Evolutionary conservation across 371 early-diverging fungal species (phyloP).

Genomic region (Mortierella polycephala): DNA sequence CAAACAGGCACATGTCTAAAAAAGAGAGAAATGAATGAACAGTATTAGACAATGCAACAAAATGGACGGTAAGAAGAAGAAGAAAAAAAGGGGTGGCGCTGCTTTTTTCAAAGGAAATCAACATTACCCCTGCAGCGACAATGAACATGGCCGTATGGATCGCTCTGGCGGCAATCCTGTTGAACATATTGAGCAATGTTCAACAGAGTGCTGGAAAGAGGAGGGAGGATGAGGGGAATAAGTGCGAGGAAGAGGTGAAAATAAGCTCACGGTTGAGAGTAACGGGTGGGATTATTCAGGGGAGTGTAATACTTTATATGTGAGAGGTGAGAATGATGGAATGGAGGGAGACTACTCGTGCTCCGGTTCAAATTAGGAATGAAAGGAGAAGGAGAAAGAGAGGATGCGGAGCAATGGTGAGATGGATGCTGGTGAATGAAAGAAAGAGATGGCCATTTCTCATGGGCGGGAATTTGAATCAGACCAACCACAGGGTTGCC

Average conservation of each 20-base stretch:
- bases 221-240: background rate
- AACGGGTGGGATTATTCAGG: no score
- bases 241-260: background rate
- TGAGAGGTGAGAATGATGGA: no score
- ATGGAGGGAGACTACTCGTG: no score
- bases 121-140: slow-evolving; percentile 34
- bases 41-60: background rate
- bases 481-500: no score
- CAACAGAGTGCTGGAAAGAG: background rate
- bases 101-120: background rate
- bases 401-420: no score
- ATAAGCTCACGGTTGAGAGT: no score
- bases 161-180: slow-evolving; percentile 24
- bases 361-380: no score
- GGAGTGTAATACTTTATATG: no score
- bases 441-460: no score
- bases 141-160: slow-evolving; percentile 39
- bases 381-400: no score
- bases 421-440: no score
- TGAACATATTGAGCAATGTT: slow-evolving; percentile 19
- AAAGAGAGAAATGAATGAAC: background rate
- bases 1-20: slow-evolving; percentile 34
- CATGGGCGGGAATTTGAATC: no score
- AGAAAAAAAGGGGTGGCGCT: background rate
- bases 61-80: background rate